Percentiles rank a stretch among this genome's conserved stretches.
Conservation (phyloP, 129 eudicot species). For the Deinandra increscens region DNA sequence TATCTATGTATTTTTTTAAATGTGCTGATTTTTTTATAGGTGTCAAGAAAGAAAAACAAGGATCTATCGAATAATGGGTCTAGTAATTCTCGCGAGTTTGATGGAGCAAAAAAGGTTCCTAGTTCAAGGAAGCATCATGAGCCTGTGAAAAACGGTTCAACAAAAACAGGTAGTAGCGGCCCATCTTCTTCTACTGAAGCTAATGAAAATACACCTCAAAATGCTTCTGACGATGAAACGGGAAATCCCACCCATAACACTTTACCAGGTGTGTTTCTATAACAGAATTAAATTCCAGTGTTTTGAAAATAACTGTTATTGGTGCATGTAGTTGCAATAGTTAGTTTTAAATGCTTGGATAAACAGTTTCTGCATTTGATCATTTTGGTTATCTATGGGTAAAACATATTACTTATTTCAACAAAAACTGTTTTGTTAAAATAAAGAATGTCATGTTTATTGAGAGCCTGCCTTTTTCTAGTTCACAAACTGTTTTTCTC, state of each 20-base stretch:
- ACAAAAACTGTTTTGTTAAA: no score
- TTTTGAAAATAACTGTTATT: neutral
- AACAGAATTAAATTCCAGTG: neutral
- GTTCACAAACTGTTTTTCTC: neutral
- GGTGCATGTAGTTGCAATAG: neutral
- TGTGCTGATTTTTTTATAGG: constrained; percentile 16
- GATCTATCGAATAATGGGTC: constrained; percentile 52
- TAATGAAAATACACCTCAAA: constrained; percentile 36
- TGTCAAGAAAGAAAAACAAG: constrained; percentile 59
- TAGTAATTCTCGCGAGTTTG: constrained; percentile 47
- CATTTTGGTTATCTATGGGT: constrained; percentile 1
- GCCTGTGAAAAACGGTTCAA: constrained; percentile 46
- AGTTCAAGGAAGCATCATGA: constrained; percentile 46
- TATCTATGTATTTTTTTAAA: neutral
- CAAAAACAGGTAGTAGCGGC: constrained; percentile 48
- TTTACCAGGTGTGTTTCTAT: constrained; percentile 67
- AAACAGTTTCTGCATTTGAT: neutral
- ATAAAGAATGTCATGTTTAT: no score
- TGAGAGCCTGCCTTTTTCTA: no score
- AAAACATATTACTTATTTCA: neutral
- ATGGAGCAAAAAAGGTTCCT: constrained; percentile 47
- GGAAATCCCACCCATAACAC: constrained; percentile 53
- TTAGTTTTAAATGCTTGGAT: neutral
- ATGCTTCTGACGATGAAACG: constrained; percentile 61
- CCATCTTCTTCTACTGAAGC: constrained; percentile 58